These are phyloP conservation scores for Multifurca ochricompacta DNA, from an alignment of 768 basidiomycete genomes.

Conservation along the genomic window DNA sequence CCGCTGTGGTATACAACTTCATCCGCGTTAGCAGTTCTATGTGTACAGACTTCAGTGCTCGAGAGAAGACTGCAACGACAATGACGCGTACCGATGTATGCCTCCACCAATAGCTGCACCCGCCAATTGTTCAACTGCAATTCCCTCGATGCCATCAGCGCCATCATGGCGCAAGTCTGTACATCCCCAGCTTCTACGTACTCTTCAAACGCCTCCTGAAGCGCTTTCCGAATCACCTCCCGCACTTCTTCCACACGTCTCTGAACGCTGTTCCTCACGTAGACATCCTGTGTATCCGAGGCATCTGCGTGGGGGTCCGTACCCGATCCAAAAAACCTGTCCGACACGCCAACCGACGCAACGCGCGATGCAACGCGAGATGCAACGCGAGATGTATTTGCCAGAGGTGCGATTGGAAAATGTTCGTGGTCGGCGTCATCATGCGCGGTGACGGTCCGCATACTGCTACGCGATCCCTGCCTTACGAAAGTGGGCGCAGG, in stretches of 20 bases:
- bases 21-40: slow-evolving; percentile 58
- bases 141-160: slow-evolving; percentile 52
- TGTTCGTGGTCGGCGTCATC: slow-evolving; percentile 18
- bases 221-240: slow-evolving; percentile 6
- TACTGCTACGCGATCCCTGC: slow-evolving; percentile 56
- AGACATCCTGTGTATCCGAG: slow-evolving; percentile 8
- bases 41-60: background rate
- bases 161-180: slow-evolving; percentile 71
- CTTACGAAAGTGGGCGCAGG: slow-evolving; percentile 28
- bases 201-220: slow-evolving; percentile 13
- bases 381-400: slow-evolving; percentile 29
- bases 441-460: slow-evolving; percentile 57
- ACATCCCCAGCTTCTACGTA: slow-evolving; percentile 53
- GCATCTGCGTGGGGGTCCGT: background rate
- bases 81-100: slow-evolving; percentile 57
- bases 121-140: slow-evolving; percentile 41
- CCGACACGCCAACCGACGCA: slow-evolving; percentile 6
- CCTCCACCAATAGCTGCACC: slow-evolving; percentile 49
- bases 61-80: background rate
- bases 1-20: slow-evolving; percentile 56
- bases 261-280: background rate
- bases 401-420: background rate
- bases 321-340: slow-evolving; percentile 13
- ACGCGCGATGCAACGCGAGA: background rate
- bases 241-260: slow-evolving; percentile 12